Conservation (phyloP, 441 rosid species). For the Gossypium lobatum region DNA sequence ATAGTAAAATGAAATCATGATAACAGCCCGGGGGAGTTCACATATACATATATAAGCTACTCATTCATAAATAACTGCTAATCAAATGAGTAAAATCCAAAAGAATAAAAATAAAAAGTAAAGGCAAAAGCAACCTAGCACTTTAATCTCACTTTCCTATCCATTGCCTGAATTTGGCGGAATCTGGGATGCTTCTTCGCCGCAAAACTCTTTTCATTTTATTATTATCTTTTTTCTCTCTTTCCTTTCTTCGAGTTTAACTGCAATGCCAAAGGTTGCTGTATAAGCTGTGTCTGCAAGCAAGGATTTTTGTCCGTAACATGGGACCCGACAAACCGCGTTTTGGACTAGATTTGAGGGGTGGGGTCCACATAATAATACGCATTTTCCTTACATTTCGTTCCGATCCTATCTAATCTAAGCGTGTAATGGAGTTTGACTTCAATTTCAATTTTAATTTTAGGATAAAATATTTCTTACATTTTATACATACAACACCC, state of each 20-base stretch:
- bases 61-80: slow-evolving; percentile 5
- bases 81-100: slow-evolving; percentile 27
- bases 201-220: not conserved
- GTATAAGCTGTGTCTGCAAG: not conserved
- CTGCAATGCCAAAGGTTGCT: not conserved
- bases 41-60: not conserved
- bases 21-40: no score
- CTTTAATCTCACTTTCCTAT: slow-evolving; percentile 15
- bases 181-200: slow-evolving; percentile 31
- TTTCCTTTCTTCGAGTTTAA: not conserved
- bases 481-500: no score
- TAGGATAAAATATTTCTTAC: no score
- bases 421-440: not conserved
- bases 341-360: not conserved
- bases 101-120: not conserved
- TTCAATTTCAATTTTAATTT: no score
- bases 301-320: not conserved
- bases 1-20: not conserved
- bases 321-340: slow-evolving; percentile 30
- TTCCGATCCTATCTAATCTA: not conserved
- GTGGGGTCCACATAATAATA: not conserved
- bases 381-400: not conserved
- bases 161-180: slow-evolving; percentile 25
- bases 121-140: not conserved
- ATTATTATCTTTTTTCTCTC: not conserved